Conservation (phyloP, 1,284 basidiomycete genomes). For the Athelia sp. region DNA sequence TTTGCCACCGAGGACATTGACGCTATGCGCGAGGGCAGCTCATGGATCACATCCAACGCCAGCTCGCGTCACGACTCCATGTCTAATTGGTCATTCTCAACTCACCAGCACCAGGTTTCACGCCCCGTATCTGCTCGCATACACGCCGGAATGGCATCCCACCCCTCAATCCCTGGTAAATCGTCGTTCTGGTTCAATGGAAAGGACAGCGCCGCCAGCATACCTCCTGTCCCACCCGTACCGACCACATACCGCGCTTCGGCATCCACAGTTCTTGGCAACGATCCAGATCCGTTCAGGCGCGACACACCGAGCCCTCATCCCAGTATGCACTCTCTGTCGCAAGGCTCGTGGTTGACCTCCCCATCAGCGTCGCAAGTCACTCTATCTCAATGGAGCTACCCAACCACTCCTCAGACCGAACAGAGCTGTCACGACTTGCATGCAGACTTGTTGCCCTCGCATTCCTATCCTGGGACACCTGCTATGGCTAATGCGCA, state of each 20-base stretch:
- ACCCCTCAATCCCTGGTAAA: slow-evolving; percentile 48
- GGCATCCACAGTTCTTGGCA: slow-evolving; percentile 35
- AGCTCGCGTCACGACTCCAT: slow-evolving; percentile 49
- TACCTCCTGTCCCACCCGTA: slow-evolving; percentile 61
- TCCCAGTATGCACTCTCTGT: slow-evolving; percentile 45
- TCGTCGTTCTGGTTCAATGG: slow-evolving; percentile 56
- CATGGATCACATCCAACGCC: slow-evolving; percentile 68
- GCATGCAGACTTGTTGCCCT: slow-evolving; percentile 34
- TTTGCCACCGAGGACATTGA: slow-evolving; percentile 67
- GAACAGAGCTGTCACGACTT: slow-evolving; percentile 30
- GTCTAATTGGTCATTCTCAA: slow-evolving; percentile 68
- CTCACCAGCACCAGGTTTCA: slow-evolving; percentile 41
- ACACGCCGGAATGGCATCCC: slow-evolving; percentile 32
- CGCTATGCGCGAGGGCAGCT: slow-evolving; percentile 61
- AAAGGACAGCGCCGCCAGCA: slow-evolving; percentile 28
- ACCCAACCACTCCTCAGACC: slow-evolving; percentile 39
- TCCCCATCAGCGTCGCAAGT: slow-evolving; percentile 53
- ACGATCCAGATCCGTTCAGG: slow-evolving; percentile 59
- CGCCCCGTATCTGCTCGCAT: slow-evolving; percentile 30
- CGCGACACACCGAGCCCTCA: slow-evolving; percentile 36
- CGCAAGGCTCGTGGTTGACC: slow-evolving; percentile 67
- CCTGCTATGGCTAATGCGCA: slow-evolving; percentile 52
- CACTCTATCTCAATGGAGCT: slow-evolving; percentile 63
- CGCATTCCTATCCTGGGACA: slow-evolving; percentile 40
- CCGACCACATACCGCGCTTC: slow-evolving; percentile 49